These are phyloP conservation scores for Rhizophora mangle DNA, from an alignment of 345 rosid species.

Conservation along the genomic window DNA sequence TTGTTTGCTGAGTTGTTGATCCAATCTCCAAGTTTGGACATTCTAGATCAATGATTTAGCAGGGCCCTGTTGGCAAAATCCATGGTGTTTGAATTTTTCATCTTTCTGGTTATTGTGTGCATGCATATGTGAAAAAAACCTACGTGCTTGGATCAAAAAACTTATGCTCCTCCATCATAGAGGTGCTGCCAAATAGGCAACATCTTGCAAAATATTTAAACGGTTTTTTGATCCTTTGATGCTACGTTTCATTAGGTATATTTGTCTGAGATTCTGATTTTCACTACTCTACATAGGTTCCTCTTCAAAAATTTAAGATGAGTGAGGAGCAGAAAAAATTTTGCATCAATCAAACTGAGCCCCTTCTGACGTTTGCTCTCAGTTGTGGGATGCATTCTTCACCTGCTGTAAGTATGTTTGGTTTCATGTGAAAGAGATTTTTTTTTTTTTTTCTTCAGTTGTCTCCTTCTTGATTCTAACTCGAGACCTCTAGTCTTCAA, in stretches of 20 bases:
- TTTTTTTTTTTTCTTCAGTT: not conserved
- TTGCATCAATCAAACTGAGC: slow-evolving; percentile 52
- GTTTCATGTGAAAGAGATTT: not conserved
- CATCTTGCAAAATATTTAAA: not conserved
- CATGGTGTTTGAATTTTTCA: not conserved
- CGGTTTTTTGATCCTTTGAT: not conserved
- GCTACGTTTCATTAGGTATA: not conserved
- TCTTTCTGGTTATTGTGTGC: not conserved
- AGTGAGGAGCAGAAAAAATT: slow-evolving; percentile 44
- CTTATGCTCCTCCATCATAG: not conserved
- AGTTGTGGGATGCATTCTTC: slow-evolving; percentile 65
- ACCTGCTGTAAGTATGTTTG: slow-evolving; percentile 52
- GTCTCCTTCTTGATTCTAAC: no score
- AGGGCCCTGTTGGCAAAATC: not conserved
- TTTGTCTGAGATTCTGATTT: not conserved
- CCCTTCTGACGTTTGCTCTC: slow-evolving; percentile 54
- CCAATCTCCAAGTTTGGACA: not conserved
- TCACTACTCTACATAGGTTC: slow-evolving; percentile 23
- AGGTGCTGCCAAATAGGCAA: not conserved
- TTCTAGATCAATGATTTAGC: slow-evolving; percentile 2
- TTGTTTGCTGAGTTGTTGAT: not conserved
- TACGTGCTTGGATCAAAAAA: no score
- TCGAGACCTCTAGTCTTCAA: no score
- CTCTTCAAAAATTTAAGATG: slow-evolving; percentile 51
- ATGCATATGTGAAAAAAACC: no score